phyloP scores from a whole-genome alignment of 2,329 filamentous ascomycete species.

The Nothophaeocryptopus gaeumannii region DNA sequence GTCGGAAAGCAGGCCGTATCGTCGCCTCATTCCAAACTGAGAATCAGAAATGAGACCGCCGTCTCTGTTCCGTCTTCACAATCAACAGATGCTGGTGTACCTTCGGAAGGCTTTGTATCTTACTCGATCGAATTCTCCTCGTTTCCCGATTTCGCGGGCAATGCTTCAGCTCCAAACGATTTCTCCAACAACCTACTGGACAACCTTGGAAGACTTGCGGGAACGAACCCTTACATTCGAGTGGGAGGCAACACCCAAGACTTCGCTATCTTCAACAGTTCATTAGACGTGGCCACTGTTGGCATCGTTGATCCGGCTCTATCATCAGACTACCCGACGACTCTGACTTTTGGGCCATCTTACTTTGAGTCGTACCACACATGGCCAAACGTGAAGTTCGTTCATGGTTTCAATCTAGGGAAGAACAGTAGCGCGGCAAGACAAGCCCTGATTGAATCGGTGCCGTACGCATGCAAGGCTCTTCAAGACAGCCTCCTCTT shows the following conservation, averaged over 20 bases:
- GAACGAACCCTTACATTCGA: slow-evolving; percentile 59
- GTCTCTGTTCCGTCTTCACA: slow-evolving; percentile 1
- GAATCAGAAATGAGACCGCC: background rate
- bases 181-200: slow-evolving; percentile 61
- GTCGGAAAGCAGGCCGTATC: background rate
- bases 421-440: slow-evolving; percentile 54
- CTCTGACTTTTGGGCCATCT: slow-evolving; percentile 58
- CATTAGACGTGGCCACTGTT: slow-evolving; percentile 50
- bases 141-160: slow-evolving; percentile 56
- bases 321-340: slow-evolving; percentile 60
- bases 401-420: slow-evolving; percentile 61
- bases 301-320: slow-evolving; percentile 52
- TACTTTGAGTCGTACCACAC: slow-evolving; percentile 64
- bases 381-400: slow-evolving; percentile 55
- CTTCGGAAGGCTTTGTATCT: slow-evolving; percentile 49
- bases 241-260: slow-evolving; percentile 68
- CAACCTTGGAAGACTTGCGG: slow-evolving; percentile 55
- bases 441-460: slow-evolving; percentile 54
- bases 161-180: slow-evolving; percentile 54
- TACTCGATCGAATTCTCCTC: slow-evolving; percentile 54
- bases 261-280: slow-evolving; percentile 59
- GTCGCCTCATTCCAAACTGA: slow-evolving; percentile 48
- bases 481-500: slow-evolving; percentile 52
- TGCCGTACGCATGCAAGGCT: slow-evolving; percentile 57
- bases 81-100: slow-evolving; percentile 28